Evolutionary conservation across 495 filamentous ascomycete species (phyloP).

Genomic region (Penicillium herquei): DNA sequence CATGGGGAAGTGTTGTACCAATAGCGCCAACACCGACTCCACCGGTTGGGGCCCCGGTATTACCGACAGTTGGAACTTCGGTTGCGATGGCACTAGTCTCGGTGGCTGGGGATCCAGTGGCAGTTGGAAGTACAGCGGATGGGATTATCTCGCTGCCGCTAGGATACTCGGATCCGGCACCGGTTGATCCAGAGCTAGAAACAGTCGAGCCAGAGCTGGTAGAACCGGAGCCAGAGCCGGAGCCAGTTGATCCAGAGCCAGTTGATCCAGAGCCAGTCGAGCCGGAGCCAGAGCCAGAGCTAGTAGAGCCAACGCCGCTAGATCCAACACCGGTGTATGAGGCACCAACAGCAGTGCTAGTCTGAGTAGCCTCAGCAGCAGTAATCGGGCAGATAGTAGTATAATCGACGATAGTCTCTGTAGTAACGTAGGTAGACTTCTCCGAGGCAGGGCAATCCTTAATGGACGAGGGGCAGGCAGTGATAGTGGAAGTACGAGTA

Average conservation of each 20-base stretch:
- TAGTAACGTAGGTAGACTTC: slow-evolving; percentile 13
- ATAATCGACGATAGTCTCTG: slow-evolving; percentile 15
- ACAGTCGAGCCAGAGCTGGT: neutral
- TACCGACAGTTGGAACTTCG: neutral
- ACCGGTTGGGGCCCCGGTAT: neutral
- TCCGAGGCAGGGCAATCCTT: slow-evolving; percentile 19
- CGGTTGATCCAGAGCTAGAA: neutral
- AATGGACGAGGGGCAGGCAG: slow-evolving; percentile 16
- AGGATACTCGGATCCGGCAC: neutral
- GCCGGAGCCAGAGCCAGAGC: neutral
- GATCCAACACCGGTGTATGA: neutral
- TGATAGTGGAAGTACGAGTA: slow-evolving; percentile 13
- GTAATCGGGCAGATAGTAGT: slow-evolving; percentile 10
- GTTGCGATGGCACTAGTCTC: slow-evolving; percentile 1
- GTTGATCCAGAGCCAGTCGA: neutral
- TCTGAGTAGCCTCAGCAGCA: slow-evolving; percentile 1
- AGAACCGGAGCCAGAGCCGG: neutral
- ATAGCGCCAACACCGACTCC: neutral
- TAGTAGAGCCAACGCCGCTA: neutral
- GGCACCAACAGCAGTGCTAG: neutral
- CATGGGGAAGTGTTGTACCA: neutral
- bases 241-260: neutral
- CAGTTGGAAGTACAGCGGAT: neutral
- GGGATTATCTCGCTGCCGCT: neutral
- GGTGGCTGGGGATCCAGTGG: neutral